These are phyloP conservation scores for Pseudofabraea citricarpa DNA, from an alignment of 2,329 filamentous ascomycete species.

Conservation along the genomic window DNA sequence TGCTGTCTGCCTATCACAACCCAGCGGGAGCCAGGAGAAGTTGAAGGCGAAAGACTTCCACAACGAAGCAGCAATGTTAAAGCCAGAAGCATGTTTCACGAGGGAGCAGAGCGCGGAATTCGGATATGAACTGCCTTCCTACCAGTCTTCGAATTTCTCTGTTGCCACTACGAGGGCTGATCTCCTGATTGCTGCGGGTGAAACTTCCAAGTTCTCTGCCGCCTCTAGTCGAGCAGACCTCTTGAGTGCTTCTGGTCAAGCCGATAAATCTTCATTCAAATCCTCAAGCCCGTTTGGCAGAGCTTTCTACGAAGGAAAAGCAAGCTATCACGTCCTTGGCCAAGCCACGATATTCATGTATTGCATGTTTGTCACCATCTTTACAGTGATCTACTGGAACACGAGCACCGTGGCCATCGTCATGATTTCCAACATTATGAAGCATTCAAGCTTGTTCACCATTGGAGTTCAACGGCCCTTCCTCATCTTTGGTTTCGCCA, in stretches of 20 bases:
- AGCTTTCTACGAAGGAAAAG: conserved; percentile 47
- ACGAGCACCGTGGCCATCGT: conserved; percentile 41
- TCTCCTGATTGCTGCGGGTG: too few species aligned
- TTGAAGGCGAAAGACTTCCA: background rate
- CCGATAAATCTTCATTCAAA: too few species aligned
- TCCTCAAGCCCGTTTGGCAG: conserved; percentile 45
- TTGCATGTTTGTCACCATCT: conserved; percentile 39
- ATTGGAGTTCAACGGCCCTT: conserved; percentile 24
- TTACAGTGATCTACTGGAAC: conserved; percentile 47
- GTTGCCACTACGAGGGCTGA: too few species aligned
- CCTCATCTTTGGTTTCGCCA: conserved; percentile 36
- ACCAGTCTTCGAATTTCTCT: too few species aligned
- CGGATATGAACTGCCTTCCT: background rate
- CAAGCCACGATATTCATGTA: conserved; percentile 45
- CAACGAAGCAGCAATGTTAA: background rate
- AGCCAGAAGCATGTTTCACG: background rate
- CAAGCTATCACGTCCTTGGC: conserved; percentile 45
- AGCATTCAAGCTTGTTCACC: conserved; percentile 26
- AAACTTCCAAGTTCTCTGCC: too few species aligned
- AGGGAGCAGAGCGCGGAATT: background rate
- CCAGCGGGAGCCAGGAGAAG: background rate
- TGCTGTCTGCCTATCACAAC: conserved; percentile 35
- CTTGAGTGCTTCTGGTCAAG: too few species aligned
- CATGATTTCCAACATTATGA: conserved; percentile 31
- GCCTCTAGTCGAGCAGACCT: background rate